Percentiles rank a stretch among this genome's conserved stretches.
Evolutionary conservation across 345 rosid genomes (phyloP).

Genomic region (Salix dunnii): DNA sequence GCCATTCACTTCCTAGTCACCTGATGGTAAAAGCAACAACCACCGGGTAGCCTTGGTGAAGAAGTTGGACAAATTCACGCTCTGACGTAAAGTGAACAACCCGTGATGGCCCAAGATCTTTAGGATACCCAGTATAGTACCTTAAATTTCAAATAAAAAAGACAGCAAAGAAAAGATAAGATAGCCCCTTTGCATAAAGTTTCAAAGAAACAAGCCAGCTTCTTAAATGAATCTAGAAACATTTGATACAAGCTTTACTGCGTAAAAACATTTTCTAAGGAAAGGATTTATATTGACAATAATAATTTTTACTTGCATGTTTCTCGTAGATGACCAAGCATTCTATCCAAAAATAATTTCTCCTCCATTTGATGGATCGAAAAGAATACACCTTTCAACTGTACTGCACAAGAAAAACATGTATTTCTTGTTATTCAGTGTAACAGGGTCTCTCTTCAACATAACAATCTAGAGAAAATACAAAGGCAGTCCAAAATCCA

Average conservation of each 20-base stretch:
- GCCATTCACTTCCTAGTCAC: conserved; percentile 33
- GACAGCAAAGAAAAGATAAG: neutral
- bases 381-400: neutral
- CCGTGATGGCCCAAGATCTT: conserved; percentile 78
- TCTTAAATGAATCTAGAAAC: neutral
- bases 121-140: conserved; percentile 84
- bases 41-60: conserved; percentile 73
- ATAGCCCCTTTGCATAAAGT: neutral
- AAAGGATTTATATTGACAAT: neutral
- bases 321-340: conserved; percentile 59
- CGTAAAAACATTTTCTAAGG: neutral
- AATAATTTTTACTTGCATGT: conserved; percentile 65
- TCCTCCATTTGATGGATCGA: conserved; percentile 54
- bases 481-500: neutral
- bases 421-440: neutral
- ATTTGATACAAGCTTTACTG: neutral
- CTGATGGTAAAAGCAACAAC: conserved; percentile 86
- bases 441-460: neutral
- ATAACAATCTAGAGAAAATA: neutral
- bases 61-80: conserved; percentile 86
- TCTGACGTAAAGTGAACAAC: conserved; percentile 80
- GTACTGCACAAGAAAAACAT: conserved; percentile 11
- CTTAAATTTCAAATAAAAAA: conserved; percentile 31
- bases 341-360: conserved; percentile 52
- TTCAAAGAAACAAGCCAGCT: neutral